Percentiles rank a stretch among this genome's conserved stretches.
phyloP scores from a whole-genome alignment of 2,329 filamentous ascomycete species.

The Tolypocladium nubicola region DNA sequence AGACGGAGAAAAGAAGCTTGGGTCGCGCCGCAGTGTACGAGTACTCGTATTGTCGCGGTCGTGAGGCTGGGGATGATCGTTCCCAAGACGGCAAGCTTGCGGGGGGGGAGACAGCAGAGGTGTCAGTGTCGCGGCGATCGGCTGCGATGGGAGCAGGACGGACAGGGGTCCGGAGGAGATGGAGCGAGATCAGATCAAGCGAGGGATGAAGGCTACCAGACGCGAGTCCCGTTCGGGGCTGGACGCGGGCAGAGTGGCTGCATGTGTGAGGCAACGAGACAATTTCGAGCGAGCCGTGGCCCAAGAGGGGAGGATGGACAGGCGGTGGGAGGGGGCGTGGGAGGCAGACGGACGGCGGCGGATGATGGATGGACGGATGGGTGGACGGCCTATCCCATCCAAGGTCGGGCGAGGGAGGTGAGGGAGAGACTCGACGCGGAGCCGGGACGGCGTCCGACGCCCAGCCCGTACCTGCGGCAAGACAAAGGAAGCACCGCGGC shows the following conservation, averaged over 20 bases:
- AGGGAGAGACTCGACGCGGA: background rate
- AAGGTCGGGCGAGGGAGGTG: background rate
- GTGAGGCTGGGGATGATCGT: background rate
- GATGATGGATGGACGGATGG: background rate
- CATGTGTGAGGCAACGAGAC: constrained; percentile 1
- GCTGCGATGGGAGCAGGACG: background rate
- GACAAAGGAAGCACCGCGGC: background rate
- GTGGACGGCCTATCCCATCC: background rate
- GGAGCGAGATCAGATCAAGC: background rate
- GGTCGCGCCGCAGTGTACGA: too few relatives aligned
- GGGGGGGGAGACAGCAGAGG: background rate
- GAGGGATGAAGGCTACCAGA: background rate
- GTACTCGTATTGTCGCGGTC: too few relatives aligned
- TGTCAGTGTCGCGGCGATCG: background rate
- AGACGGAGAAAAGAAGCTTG: background rate
- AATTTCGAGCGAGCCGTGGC: background rate
- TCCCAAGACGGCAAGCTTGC: background rate
- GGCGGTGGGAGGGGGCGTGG: background rate
- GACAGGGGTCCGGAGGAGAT: background rate
- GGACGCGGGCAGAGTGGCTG: background rate
- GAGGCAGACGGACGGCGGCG: background rate
- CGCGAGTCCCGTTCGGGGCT: background rate
- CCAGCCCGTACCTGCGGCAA: constrained; percentile 5
- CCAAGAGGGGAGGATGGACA: background rate
- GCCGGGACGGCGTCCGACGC: background rate